These are phyloP conservation scores for Yarrowia yakushimensis DNA, from an alignment of 805 yeast species.

Conservation along the genomic window DNA sequence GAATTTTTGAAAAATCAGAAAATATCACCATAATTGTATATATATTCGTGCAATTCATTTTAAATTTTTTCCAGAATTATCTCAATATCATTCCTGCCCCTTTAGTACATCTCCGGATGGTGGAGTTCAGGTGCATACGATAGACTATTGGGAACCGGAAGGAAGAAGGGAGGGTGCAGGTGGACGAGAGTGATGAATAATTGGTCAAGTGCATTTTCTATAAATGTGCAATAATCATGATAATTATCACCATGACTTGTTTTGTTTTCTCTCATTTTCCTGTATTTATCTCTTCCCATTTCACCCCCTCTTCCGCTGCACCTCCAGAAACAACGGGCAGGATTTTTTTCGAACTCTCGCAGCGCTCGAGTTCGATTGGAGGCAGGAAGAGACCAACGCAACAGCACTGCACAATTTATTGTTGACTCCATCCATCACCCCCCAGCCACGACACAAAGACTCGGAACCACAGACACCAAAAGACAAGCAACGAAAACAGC, in stretches of 20 bases:
- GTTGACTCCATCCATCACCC: not conserved
- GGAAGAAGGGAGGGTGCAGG: not conserved
- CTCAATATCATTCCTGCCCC: no score
- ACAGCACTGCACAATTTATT: constrained; percentile 16
- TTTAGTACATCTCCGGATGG: not conserved
- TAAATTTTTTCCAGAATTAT: no score
- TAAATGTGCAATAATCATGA: not conserved
- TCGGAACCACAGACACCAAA: not conserved
- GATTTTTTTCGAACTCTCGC: constrained; percentile 3
- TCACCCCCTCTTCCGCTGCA: not conserved
- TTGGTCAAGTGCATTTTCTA: not conserved
- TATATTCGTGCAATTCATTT: no score
- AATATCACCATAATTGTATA: not conserved
- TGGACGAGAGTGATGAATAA: no score
- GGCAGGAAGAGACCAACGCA: constrained; percentile 25
- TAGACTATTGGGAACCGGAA: not conserved
- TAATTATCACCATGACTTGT: not conserved
- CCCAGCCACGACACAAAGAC: not conserved
- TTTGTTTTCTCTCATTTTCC: not conserved
- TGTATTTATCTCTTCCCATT: not conserved
- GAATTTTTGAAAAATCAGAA: not conserved
- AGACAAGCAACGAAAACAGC: not conserved
- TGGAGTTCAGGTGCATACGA: not conserved
- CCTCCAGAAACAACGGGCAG: not conserved
- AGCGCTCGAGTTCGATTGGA: constrained; percentile 2